A percentile compares a stretch with the other conserved stretches of the same genome.
These are phyloP conservation scores for Epichloe sylvatica DNA, from an alignment of 2,329 filamentous ascomycete genomes.

Conservation along the genomic window DNA sequence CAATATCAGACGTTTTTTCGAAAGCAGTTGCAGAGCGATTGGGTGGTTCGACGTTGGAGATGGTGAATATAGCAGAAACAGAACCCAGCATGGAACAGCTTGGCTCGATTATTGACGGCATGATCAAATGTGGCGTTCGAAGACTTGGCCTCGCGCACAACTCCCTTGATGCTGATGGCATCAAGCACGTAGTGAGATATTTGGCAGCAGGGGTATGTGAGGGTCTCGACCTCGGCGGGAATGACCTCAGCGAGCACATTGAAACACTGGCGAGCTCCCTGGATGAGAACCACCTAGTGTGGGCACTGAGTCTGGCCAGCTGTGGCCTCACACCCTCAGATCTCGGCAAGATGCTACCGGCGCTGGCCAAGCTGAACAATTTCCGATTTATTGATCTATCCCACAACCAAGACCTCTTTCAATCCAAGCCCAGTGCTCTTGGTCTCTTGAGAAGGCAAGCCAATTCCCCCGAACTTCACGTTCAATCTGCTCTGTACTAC, in stretches of 20 bases:
- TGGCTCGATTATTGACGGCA: constrained; percentile 63
- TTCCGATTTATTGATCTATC: constrained; percentile 87
- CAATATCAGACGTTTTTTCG: constrained; percentile 42
- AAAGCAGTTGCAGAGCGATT: constrained; percentile 65
- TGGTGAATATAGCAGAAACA: constrained; percentile 73
- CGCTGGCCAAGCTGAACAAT: constrained; percentile 51
- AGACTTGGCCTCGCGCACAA: constrained; percentile 77
- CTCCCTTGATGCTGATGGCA: constrained; percentile 55
- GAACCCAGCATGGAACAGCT: constrained; percentile 58
- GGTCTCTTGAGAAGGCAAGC: constrained; percentile 57
- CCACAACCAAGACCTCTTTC: constrained; percentile 73
- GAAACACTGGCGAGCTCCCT: constrained; percentile 39
- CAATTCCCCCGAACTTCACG: no score
- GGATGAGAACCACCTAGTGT: constrained; percentile 45
- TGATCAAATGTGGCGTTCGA: constrained; percentile 62
- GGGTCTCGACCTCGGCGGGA: constrained; percentile 79
- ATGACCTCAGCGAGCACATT: constrained; percentile 49
- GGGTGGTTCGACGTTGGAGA: constrained; percentile 61
- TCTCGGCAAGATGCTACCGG: constrained; percentile 62
- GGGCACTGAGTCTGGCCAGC: constrained; percentile 73
- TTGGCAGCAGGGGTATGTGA: constrained; percentile 65
- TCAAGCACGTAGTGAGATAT: constrained; percentile 65
- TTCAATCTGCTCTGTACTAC: background rate
- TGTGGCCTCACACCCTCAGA: constrained; percentile 65
- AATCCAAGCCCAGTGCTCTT: constrained; percentile 57